These are phyloP conservation scores for Cyclotella choctawhatcheeana DNA, from an alignment of 108 stramenopile species.

Conservation along the genomic window DNA sequence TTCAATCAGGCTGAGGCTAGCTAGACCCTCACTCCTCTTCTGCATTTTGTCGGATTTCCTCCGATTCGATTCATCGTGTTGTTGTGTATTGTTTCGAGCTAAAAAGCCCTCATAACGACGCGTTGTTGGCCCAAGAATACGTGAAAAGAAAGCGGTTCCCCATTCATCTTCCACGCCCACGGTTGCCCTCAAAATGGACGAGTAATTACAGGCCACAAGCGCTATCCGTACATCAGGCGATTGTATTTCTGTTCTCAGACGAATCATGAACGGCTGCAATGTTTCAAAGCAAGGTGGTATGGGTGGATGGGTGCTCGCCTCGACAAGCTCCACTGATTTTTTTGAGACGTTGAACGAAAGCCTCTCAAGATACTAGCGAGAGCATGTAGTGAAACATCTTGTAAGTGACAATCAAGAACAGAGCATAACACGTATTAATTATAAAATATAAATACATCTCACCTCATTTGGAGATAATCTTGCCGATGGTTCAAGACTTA, in stretches of 20 bases:
- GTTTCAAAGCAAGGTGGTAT: conserved; percentile 65
- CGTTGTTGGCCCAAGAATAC: conserved; percentile 58
- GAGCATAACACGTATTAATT: too few species aligned
- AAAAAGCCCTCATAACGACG: conserved; percentile 23
- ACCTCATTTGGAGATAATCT: conserved; percentile 68
- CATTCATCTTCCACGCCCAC: conserved; percentile 78
- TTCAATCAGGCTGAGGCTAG: conserved; percentile 37
- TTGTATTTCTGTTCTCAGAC: conserved; percentile 53
- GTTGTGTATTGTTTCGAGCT: background rate
- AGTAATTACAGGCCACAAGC: conserved; percentile 82
- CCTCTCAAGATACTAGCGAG: conserved; percentile 12
- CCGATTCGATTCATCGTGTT: too few species aligned
- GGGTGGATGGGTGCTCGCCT: conserved; percentile 29
- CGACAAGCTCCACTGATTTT: background rate
- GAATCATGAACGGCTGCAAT: conserved; percentile 65
- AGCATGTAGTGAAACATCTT: too few species aligned
- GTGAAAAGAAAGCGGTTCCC: conserved; percentile 72
- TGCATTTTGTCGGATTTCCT: background rate
- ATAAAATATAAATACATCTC: background rate
- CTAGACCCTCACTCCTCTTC: background rate
- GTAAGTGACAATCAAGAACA: too few species aligned
- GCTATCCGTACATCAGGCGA: conserved; percentile 92
- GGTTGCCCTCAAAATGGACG: conserved; percentile 66
- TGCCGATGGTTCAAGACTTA: conserved; percentile 79
- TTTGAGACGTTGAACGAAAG: conserved; percentile 24